Evolutionary conservation across 257 asterid species (phyloP).

Genomic region (Paulownia fortunei): DNA sequence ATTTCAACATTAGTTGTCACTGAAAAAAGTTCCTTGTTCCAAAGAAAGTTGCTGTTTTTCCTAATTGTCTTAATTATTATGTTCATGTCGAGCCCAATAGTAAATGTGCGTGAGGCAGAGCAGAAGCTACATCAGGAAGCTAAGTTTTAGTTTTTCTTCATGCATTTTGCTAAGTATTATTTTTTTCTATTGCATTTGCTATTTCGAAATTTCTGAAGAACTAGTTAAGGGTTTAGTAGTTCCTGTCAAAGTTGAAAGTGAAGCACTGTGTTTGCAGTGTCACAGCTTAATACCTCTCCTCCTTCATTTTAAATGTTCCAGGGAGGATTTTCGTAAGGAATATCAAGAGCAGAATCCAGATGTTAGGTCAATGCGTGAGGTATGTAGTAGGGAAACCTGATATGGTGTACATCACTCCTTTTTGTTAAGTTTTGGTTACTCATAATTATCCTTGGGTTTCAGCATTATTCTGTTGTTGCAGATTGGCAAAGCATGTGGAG

Average conservation of each 20-base stretch:
- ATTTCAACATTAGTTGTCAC: neutral
- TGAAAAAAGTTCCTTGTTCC: neutral
- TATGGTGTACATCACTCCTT: neutral
- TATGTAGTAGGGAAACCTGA: conserved; percentile 38
- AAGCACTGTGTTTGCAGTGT: conserved; percentile 6
- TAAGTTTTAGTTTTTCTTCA: neutral
- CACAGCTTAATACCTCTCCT: neutral
- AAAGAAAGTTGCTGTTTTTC: neutral
- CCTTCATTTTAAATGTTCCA: conserved; percentile 35
- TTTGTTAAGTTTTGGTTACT: neutral
- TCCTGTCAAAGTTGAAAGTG: neutral
- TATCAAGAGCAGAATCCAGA: conserved; percentile 84
- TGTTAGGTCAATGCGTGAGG: conserved; percentile 92
- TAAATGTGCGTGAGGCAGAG: neutral
- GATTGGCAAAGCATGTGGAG: conserved; percentile 98
- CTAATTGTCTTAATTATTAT: neutral
- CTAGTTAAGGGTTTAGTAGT: neutral
- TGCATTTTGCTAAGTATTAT: neutral
- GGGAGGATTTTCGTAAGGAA: conserved; percentile 98
- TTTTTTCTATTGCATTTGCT: neutral
- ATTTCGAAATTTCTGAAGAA: neutral
- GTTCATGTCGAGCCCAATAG: neutral
- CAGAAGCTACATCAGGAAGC: conserved; percentile 16
- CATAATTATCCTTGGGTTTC: conserved; percentile 21
- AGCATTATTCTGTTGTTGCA: conserved; percentile 38